Conservation (phyloP, 306 rosid genomes). For the Gleditsia sinensis region DNA sequence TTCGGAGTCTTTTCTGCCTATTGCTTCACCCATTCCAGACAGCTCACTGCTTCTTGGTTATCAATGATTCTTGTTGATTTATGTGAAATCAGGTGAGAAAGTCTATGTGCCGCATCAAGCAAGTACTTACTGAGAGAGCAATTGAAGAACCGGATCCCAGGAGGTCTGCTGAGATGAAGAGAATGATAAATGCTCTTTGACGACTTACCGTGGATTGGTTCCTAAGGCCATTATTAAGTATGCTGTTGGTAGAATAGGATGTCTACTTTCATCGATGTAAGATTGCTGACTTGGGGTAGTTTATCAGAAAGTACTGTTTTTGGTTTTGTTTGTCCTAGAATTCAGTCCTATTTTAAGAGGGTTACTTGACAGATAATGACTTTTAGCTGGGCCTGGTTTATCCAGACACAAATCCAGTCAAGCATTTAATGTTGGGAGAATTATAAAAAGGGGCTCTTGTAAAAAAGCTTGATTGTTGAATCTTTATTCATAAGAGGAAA, state of each 20-base stretch:
- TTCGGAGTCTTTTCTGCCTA: background rate
- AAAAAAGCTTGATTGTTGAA: no score
- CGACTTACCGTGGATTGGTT: background rate
- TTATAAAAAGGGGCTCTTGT: no score
- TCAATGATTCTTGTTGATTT: background rate
- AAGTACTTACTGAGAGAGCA: constrained; percentile 63
- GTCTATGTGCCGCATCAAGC: constrained; percentile 73
- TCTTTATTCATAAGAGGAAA: no score
- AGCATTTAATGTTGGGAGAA: background rate
- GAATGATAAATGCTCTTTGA: constrained; percentile 58
- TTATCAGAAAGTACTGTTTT: background rate
- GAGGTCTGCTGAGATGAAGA: constrained; percentile 70
- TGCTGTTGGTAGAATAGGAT: background rate
- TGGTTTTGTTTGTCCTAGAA: background rate
- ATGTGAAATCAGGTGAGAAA: constrained; percentile 57
- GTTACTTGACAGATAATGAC: no score
- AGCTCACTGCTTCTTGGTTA: background rate
- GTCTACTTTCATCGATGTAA: background rate
- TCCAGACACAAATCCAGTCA: background rate
- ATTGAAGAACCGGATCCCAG: constrained; percentile 63
- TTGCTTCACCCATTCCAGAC: background rate
- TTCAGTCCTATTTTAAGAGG: background rate
- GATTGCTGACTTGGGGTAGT: background rate
- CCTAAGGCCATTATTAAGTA: background rate
- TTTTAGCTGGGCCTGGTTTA: background rate